Conservation (phyloP, 1,284 basidiomycete species). For the Tausonia pullulans region DNA sequence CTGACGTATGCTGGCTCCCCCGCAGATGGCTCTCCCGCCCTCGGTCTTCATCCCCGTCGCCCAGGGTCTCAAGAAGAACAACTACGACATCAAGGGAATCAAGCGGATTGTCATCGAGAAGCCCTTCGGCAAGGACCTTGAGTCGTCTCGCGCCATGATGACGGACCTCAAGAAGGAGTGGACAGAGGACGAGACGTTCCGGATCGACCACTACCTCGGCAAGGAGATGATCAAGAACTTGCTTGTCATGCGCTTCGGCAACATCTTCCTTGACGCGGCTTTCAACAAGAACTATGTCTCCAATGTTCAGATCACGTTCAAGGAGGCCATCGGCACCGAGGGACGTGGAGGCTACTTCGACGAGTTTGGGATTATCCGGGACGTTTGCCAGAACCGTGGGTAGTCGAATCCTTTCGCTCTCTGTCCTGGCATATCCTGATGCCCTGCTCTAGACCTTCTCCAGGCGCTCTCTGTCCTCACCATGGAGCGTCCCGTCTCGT, state of each 20-base stretch:
- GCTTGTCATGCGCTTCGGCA: constrained; percentile 85
- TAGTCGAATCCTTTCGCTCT: constrained; percentile 19
- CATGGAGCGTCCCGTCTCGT: constrained; percentile 96
- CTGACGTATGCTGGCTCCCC: constrained; percentile 15
- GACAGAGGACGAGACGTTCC: constrained; percentile 92
- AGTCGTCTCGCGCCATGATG: constrained; percentile 72
- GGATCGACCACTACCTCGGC: constrained; percentile 94
- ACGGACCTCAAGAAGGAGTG: constrained; percentile 69
- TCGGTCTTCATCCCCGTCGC: constrained; percentile 84
- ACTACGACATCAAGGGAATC: constrained; percentile 58
- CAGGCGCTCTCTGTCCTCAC: constrained; percentile 85
- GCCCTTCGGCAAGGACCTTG: constrained; percentile 87
- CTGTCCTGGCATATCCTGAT: constrained; percentile 13
- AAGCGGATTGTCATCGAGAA: constrained; percentile 94
- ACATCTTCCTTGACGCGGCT: constrained; percentile 68
- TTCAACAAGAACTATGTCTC: constrained; percentile 92
- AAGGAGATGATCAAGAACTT: constrained; percentile 99
- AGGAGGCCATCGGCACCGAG: constrained; percentile 94
- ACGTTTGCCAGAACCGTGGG: constrained; percentile 91
- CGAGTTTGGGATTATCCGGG: constrained; percentile 85
- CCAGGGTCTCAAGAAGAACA: constrained; percentile 65
- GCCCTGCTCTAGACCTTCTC: constrained; percentile 54
- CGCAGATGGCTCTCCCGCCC: constrained; percentile 73
- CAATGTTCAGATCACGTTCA: constrained; percentile 97
- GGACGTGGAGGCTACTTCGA: constrained; percentile 89